Evolutionary conservation across 768 basidiomycete genomes (phyloP).

Genomic region (Boletus insuetus): DNA sequence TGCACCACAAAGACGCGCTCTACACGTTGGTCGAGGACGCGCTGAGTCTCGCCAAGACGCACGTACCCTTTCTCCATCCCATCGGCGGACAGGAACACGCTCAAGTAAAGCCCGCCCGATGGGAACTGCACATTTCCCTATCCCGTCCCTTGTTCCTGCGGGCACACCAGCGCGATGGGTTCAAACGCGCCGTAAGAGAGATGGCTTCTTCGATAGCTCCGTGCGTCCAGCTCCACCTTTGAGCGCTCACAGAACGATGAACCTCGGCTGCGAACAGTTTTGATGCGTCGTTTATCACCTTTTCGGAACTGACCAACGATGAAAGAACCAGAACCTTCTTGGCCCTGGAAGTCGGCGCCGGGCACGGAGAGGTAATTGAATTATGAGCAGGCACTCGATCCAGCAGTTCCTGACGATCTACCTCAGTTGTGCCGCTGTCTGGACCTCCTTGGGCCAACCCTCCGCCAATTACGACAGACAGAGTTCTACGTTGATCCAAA

Average conservation of each 20-base stretch:
- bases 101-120: not conserved
- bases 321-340: constrained; percentile 81
- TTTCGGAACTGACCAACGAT: constrained; percentile 74
- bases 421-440: constrained; percentile 58
- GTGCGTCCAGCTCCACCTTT: constrained; percentile 35
- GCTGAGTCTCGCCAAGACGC: constrained; percentile 40
- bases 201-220: constrained; percentile 44
- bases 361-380: constrained; percentile 64
- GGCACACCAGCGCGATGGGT: constrained; percentile 72
- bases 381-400: not conserved
- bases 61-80: constrained; percentile 47
- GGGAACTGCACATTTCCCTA: constrained; percentile 80
- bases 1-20: constrained; percentile 44
- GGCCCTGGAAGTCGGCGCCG: constrained; percentile 79
- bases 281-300: constrained; percentile 63
- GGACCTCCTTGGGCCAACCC: constrained; percentile 52
- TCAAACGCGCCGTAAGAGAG: constrained; percentile 59
- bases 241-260: constrained; percentile 2
- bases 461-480: constrained; percentile 65
- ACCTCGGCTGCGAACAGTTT: constrained; percentile 48
- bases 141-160: constrained; percentile 80
- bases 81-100: constrained; percentile 31
- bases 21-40: constrained; percentile 46
- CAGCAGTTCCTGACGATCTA: constrained; percentile 16
- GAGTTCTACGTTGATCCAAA: constrained; percentile 77